Evolutionary conservation across 2,329 filamentous ascomycete species (phyloP), one percentile per base, ranked within the genome.

Genomic region (Aspergillus oerlinghausenensis): DNA sequence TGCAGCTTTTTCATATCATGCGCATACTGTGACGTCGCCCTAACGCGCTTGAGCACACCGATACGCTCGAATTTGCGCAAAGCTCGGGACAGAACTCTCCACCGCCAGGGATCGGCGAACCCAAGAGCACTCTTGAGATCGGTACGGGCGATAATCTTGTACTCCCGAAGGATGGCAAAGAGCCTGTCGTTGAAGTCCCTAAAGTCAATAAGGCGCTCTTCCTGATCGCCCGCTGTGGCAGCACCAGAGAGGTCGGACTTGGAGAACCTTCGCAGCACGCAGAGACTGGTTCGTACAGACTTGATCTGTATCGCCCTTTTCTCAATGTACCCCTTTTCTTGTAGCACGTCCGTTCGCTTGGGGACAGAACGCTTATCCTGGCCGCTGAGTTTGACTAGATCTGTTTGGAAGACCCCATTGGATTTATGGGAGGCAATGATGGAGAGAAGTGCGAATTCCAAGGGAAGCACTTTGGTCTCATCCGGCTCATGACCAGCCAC

Each of bases 281-380:
- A 82, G 6, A 84, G 69, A 67, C 82, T 86, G 0, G 84, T 86
- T 49, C 80, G 78, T 5, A 76, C 70, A 3, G 78, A 77, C 56
- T 76, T 77, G 23, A 75, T 72, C 29, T 81, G 74, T 19, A 83
- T 75, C 8, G 72, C 66, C 52, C 75, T 74, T 64, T 88, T 88
- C 43, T 80, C 76, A 54, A 88, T 86, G 65, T 87, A 87, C 0
- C 84, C 84, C 61, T 83, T 85, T 38, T 75, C 69, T 5, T 78
- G 76, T 42, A 88, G 73, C 3, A 74, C 70, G 59, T 86, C 82
- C 3, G 85, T 88, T 42, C 85, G 76, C 59, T 82, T 78, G 1
- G 85, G 85, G 2, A 87, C 80, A 1, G 85, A 88, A 49, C 84
- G 78, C 66, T 87, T 87, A 67, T 88, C 84, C 70, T 88, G 85